A percentile compares a stretch with the other conserved stretches of the same genome.
phyloP scores from a whole-genome alignment of 1,284 basidiomycete species.

The Pascua sp. region DNA sequence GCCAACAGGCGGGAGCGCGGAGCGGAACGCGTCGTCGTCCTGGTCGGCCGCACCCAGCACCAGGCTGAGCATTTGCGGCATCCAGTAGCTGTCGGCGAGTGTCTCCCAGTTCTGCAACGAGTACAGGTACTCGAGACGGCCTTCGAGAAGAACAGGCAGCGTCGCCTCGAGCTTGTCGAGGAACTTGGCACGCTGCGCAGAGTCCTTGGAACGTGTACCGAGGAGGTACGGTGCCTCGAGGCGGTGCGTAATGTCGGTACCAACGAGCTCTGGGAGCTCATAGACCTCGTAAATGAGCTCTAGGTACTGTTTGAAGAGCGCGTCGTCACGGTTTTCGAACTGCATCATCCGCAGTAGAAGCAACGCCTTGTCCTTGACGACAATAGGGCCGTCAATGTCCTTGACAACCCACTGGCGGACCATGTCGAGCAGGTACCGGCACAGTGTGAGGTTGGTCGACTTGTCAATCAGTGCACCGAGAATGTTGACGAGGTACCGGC shows the following conservation, averaged over 20 bases:
- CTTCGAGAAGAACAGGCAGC: constrained; percentile 75
- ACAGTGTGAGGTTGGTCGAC: constrained; percentile 77
- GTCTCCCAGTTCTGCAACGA: constrained; percentile 96
- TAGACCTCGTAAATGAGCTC: constrained; percentile 94
- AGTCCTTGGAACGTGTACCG: constrained; percentile 82
- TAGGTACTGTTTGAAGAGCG: constrained; percentile 80
- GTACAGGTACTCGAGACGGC: constrained; percentile 83
- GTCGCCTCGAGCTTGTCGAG: constrained; percentile 87
- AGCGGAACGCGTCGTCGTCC: constrained; percentile 53
- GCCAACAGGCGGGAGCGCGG: constrained; percentile 16
- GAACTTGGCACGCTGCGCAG: constrained; percentile 76
- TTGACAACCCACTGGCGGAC: constrained; percentile 84
- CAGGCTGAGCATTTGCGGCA: constrained; percentile 85
- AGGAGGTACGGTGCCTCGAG: constrained; percentile 91
- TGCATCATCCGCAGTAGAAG: constrained; percentile 85
- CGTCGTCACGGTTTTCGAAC: constrained; percentile 74
- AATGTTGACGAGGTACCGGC: constrained; percentile 65
- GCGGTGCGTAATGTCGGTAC: constrained; percentile 90
- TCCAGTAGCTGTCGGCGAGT: constrained; percentile 91
- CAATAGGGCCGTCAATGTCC: constrained; percentile 69
- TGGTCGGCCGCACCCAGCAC: constrained; percentile 76
- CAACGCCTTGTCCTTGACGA: constrained; percentile 92
- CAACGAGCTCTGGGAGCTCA: constrained; percentile 74
- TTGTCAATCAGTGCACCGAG: constrained; percentile 85
- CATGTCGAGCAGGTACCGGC: constrained; percentile 81